Percentiles rank a stretch among this genome's conserved stretches.
Conservation (phyloP, 176 grass and related monocot species). For the Oryza punctata region DNA sequence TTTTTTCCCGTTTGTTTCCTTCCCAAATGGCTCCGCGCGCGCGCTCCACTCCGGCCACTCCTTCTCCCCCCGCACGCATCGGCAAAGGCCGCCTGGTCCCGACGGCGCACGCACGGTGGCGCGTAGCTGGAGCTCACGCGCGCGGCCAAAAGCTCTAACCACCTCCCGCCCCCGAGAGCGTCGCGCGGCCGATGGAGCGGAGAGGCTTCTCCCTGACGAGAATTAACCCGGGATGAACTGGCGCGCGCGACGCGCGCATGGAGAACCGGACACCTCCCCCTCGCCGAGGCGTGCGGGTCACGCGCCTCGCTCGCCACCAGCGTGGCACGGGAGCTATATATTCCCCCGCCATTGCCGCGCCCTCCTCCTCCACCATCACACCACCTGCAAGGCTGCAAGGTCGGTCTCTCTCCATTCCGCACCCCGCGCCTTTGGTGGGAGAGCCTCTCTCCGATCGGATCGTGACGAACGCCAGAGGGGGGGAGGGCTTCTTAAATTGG, state of each 20-base stretch:
- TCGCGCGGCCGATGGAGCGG: slow-evolving; percentile 26
- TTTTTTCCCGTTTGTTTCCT: neutral
- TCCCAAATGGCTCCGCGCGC: neutral
- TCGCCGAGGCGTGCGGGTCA: slow-evolving; percentile 35
- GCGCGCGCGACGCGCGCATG: slow-evolving; percentile 14
- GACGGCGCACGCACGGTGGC: neutral
- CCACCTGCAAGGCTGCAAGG: neutral
- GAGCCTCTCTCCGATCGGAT: neutral
- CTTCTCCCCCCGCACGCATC: slow-evolving; percentile 8
- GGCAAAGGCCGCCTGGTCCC: neutral
- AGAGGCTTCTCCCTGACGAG: slow-evolving; percentile 7
- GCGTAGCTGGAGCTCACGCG: neutral
- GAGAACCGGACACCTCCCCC: slow-evolving; percentile 25
- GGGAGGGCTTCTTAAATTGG: too few relatives aligned
- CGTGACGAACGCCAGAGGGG: neutral
- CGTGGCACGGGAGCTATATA: slow-evolving; percentile 31
- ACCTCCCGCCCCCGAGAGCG: slow-evolving; percentile 22
- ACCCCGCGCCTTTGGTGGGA: slow-evolving; percentile 38
- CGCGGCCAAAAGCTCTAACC: slow-evolving; percentile 5
- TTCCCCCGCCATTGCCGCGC: slow-evolving; percentile 42
- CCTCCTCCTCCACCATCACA: neutral
- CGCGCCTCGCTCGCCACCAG: neutral
- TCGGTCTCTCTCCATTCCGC: slow-evolving; percentile 18
- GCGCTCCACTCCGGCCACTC: slow-evolving; percentile 4
- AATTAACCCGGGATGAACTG: slow-evolving; percentile 51